These are phyloP conservation scores for Gracilaria domingensis DNA, from an alignment of 23 red algal species.

Conservation along the genomic window DNA sequence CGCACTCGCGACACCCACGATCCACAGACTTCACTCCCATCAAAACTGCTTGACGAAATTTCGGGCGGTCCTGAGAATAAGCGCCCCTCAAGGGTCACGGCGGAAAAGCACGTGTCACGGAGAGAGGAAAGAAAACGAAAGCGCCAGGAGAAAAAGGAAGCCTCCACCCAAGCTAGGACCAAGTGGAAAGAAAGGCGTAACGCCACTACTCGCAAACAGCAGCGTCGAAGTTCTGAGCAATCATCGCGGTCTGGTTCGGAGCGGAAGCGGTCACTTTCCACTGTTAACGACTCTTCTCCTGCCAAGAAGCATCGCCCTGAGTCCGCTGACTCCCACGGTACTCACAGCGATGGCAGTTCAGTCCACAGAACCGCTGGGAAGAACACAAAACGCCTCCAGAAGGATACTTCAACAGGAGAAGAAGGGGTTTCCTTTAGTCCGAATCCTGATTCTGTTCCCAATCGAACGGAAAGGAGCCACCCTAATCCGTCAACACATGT, in stretches of 20 bases:
- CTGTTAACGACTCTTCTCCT: not conserved
- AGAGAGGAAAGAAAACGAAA: constrained; percentile 45
- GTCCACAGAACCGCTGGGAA: not conserved
- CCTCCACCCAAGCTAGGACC: not conserved
- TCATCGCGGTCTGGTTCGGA: not conserved
- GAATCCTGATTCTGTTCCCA: not conserved
- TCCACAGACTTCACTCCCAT: constrained; percentile 42
- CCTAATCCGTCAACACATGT: not conserved
- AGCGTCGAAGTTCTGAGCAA: not conserved
- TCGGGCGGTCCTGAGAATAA: not conserved
- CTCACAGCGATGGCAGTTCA: not conserved
- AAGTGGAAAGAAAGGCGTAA: constrained; percentile 23
- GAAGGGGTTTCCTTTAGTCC: not conserved
- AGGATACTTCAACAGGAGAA: not conserved
- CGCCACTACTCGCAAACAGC: not conserved
- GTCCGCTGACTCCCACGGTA: not conserved
- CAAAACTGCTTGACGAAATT: constrained; percentile 48
- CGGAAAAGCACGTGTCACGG: not conserved
- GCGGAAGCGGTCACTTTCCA: constrained; percentile 1
- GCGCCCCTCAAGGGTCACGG: not conserved
- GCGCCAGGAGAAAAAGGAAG: constrained; percentile 10
- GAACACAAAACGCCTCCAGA: not conserved
- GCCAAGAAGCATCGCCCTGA: not conserved
- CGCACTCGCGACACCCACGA: constrained; percentile 58
- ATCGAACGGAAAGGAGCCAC: not conserved